Percentiles rank a stretch among this genome's conserved stretches.
Evolutionary conservation across 108 stramenopile genomes (phyloP).

Genomic region (Nitzschia sp.): DNA sequence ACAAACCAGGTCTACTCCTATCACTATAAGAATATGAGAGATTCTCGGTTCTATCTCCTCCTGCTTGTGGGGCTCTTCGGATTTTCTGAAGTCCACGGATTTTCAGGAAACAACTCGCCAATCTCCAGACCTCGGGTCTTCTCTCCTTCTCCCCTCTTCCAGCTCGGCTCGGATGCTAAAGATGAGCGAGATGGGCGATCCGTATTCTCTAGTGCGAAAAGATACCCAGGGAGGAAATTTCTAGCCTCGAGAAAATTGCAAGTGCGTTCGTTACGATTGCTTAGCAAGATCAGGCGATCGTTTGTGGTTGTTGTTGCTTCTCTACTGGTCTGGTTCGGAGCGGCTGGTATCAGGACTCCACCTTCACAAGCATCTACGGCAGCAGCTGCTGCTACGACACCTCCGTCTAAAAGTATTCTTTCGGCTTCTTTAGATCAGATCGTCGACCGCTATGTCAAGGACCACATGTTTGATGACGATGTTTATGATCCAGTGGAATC

Average conservation of each 20-base stretch:
- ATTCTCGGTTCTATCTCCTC: background rate
- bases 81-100: background rate
- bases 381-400: constrained; percentile 5
- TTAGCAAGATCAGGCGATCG: constrained; percentile 18
- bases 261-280: background rate
- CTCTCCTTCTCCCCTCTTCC: background rate
- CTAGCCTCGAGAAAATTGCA: background rate
- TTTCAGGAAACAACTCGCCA: background rate
- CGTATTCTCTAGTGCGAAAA: background rate
- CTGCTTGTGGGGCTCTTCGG: background rate
- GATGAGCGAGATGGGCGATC: background rate
- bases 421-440: constrained; percentile 57
- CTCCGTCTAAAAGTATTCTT: constrained; percentile 9
- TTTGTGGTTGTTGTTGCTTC: constrained; percentile 7
- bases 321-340: constrained; percentile 27
- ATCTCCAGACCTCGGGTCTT: background rate
- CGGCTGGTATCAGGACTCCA: constrained; percentile 10
- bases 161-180: background rate
- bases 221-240: background rate
- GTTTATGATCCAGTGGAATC: constrained; percentile 78
- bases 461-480: constrained; percentile 83
- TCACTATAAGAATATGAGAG: background rate
- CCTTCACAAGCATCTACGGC: constrained; percentile 28
- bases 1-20: too few relatives aligned
- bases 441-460: constrained; percentile 66